Evolutionary conservation across 176 grass and related monocot genomes (phyloP).

Genomic region (Stipa capillata): DNA sequence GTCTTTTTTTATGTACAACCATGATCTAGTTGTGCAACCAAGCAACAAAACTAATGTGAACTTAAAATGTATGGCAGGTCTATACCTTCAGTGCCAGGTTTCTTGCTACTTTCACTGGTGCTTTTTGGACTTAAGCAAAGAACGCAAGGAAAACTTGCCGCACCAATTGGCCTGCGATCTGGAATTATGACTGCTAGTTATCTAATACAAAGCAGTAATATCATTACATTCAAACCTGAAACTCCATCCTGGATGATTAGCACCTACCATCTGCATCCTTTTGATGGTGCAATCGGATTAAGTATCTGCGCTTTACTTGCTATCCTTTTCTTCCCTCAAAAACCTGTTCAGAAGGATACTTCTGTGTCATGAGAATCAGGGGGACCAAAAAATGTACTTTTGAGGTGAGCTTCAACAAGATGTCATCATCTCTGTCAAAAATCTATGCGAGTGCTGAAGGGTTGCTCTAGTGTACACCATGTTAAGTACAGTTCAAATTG

Average conservation of each 20-base stretch:
- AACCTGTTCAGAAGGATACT: conserved; percentile 36
- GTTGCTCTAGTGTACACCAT: not conserved
- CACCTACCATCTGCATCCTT: conserved; percentile 63
- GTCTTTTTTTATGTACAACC: not conserved
- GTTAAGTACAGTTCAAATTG: not conserved
- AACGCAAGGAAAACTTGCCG: conserved; percentile 57
- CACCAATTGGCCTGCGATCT: conserved; percentile 72
- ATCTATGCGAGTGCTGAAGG: not conserved
- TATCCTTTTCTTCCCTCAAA: conserved; percentile 70
- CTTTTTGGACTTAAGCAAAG: conserved; percentile 89
- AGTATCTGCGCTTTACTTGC: conserved; percentile 60
- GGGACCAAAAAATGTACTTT: not conserved
- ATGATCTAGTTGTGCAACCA: not conserved
- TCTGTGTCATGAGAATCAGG: conserved; percentile 26
- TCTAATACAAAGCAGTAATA: conserved; percentile 52
- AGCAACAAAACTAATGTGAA: not conserved
- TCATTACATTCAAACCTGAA: conserved; percentile 45
- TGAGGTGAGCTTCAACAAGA: conserved; percentile 17
- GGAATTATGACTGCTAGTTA: conserved; percentile 82
- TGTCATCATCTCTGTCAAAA: not conserved
- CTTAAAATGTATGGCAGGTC: conserved; percentile 64
- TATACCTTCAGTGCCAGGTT: conserved; percentile 64
- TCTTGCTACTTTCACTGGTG: conserved; percentile 73
- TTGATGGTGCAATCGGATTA: conserved; percentile 69
- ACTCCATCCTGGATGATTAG: conserved; percentile 66